Percentiles rank a stretch among this genome's conserved stretches.
Conservation (phyloP, 176 grass and related monocot species). For the Aegilops umbellulata region DNA sequence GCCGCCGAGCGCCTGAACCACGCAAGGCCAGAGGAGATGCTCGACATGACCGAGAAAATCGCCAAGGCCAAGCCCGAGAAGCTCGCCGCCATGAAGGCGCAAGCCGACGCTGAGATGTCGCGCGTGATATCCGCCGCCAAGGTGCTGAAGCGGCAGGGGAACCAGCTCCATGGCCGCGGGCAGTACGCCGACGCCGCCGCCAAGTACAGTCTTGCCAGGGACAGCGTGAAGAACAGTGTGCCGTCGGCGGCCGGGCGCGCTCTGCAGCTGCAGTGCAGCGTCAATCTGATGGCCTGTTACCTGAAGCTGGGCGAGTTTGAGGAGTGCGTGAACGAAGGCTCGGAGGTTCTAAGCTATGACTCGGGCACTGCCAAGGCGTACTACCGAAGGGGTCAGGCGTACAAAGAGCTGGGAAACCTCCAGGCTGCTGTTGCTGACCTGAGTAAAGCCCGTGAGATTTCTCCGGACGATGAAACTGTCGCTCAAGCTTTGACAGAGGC, state of each 20-base stretch:
- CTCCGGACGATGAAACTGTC: slow-evolving; percentile 94
- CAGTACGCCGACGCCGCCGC: slow-evolving; percentile 65
- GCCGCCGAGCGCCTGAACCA: slow-evolving; percentile 75
- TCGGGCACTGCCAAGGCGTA: slow-evolving; percentile 72
- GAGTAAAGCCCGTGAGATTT: slow-evolving; percentile 66
- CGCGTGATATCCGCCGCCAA: slow-evolving; percentile 63
- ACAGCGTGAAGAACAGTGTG: slow-evolving; percentile 50
- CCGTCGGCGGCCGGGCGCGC: slow-evolving; percentile 34
- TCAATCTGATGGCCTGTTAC: slow-evolving; percentile 98
- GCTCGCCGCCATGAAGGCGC: slow-evolving; percentile 74
- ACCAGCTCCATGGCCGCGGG: slow-evolving; percentile 61
- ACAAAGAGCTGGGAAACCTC: slow-evolving; percentile 67
- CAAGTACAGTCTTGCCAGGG: slow-evolving; percentile 87
- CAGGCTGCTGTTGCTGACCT: slow-evolving; percentile 84
- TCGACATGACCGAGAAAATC: slow-evolving; percentile 64
- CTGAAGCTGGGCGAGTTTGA: slow-evolving; percentile 63
- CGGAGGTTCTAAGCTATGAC: slow-evolving; percentile 69
- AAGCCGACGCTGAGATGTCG: slow-evolving; percentile 64
- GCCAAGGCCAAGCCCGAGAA: slow-evolving; percentile 71
- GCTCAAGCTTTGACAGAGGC: slow-evolving; percentile 58
- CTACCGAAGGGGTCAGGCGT: slow-evolving; percentile 93
- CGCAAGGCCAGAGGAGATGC: slow-evolving; percentile 74
- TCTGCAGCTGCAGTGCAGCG: slow-evolving; percentile 74
- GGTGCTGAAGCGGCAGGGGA: slow-evolving; percentile 87
- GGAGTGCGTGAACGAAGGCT: slow-evolving; percentile 81